Evolutionary conservation across 192 early-diverging fungal species (phyloP), one percentile per base, ranked within the genome.

Genomic region (Entomortierella chlamydospora): DNA sequence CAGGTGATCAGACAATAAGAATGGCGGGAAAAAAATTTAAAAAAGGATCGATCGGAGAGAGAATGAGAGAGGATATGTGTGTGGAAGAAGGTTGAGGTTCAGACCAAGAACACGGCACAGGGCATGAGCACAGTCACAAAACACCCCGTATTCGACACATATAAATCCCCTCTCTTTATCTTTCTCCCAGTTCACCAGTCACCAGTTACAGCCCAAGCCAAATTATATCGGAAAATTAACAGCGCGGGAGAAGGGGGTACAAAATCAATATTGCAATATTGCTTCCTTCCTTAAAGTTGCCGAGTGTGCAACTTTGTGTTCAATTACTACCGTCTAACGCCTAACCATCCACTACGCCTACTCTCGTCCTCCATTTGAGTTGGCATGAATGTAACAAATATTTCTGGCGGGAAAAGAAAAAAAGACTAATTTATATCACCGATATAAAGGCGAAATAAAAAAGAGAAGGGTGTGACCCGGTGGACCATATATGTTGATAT

Each of bases 21-120:
- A 61, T 61, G 60, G 60, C 60, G 60, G 60, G 60, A 61, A 61
- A 50, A 61, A 29, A 61, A 61, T 61, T 61, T 61, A 31, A 50
- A 50, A 22, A 37, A 37, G 34, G 34, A 37, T 37, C 34, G 34
- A 37, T 37, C 34, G 34, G 34, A 37, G 33, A 43, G 18, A 10
- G 34, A 39, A 5, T 30, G 23, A 43, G 29, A 15, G 58, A 37
- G 8, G 39, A 6, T 43, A 41, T 57, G 56, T 13, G 4, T 50
- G 42, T 8, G 17, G 17, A 43, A 8, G 42, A 12, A 43, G 42
- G 42, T 8, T 8, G n/a, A n/a, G n/a, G n/a, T n/a, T n/a, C n/a
- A n/a, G n/a, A n/a, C n/a, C n/a, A n/a, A n/a, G n/a, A n/a, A n/a
- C n/a, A n/a, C n/a, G n/a, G n/a, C n/a, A n/a, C n/a, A n/a, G n/a